Conservation (phyloP, 176 grass and related monocot genomes). For the Aegilops sharonensis region DNA sequence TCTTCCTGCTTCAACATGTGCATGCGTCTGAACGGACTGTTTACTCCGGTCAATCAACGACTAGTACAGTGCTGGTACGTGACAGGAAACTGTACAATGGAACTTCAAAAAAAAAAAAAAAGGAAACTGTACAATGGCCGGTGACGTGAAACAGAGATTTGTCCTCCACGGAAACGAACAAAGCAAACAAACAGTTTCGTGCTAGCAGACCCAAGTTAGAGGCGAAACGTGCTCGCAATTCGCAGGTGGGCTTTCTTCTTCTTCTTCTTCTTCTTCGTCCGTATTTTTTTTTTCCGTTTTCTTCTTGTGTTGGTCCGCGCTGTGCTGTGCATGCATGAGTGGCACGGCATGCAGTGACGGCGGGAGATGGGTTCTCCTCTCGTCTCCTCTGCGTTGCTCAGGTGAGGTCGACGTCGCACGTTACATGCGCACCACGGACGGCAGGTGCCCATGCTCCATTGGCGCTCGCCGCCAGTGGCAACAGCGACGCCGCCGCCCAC, state of each 20-base stretch:
- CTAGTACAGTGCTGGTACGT: background rate
- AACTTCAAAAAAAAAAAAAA: no score
- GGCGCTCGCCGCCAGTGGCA: background rate
- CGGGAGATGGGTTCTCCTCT: background rate
- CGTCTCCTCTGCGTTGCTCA: background rate
- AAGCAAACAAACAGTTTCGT: background rate
- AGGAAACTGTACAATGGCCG: background rate
- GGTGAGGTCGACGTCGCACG: background rate
- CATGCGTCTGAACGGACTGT: background rate
- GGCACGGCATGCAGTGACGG: background rate
- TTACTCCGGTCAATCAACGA: background rate
- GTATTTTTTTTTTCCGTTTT: background rate
- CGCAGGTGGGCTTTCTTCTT: background rate
- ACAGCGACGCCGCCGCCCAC: constrained; percentile 41
- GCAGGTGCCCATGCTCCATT: constrained; percentile 22
- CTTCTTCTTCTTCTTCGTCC: background rate
- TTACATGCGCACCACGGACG: constrained; percentile 19
- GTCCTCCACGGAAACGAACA: background rate
- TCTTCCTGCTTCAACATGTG: background rate
- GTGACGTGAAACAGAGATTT: background rate
- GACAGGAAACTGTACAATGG: background rate
- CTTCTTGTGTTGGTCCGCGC: background rate
- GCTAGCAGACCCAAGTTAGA: no score
- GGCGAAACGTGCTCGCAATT: background rate
- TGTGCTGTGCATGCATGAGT: constrained; percentile 2